Percentiles rank a stretch among this genome's conserved stretches.
These are phyloP conservation scores for Lachancea quebecensis DNA, from an alignment of 805 yeast species.

Conservation along the genomic window DNA sequence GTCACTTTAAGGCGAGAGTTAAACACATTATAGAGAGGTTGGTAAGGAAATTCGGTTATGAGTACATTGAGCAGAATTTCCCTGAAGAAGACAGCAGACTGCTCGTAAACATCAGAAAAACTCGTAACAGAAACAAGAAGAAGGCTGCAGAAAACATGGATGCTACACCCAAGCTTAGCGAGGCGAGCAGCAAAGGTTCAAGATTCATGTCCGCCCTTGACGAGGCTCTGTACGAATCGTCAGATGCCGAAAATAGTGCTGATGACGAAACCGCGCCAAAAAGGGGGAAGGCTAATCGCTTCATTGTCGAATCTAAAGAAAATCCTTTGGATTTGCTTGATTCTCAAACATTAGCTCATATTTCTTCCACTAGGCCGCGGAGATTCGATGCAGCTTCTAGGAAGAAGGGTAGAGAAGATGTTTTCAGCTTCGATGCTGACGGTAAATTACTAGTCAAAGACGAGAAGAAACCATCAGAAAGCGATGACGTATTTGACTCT, in stretches of 20 bases:
- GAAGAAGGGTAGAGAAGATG: conserved; percentile 27
- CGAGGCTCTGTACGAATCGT: conserved; percentile 77
- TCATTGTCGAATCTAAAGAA: conserved; percentile 62
- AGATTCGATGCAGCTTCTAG: conserved; percentile 39
- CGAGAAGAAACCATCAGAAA: conserved; percentile 22
- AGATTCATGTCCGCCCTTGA: conserved; percentile 83
- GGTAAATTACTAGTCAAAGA: conserved; percentile 33
- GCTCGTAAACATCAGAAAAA: conserved; percentile 76
- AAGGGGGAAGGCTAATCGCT: conserved; percentile 42
- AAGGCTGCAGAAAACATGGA: conserved; percentile 39
- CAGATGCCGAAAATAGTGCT: conserved; percentile 50
- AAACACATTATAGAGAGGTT: conserved; percentile 90
- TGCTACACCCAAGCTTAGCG: conserved; percentile 13
- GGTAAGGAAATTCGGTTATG: conserved; percentile 85
- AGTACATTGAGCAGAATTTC: conserved; percentile 69
- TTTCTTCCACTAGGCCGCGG: conserved; percentile 81
- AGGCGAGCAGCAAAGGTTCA: conserved; percentile 32
- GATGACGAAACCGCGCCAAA: conserved; percentile 28
- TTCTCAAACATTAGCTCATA: conserved; percentile 74
- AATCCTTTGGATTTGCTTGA: conserved; percentile 90
- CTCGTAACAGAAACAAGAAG: conserved; percentile 77
- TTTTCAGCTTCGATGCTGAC: conserved; percentile 30
- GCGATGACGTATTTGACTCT: conserved; percentile 41
- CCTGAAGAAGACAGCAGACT: conserved; percentile 88
- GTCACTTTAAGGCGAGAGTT: conserved; percentile 88